These are phyloP conservation scores for Ophiocytium majus DNA, from an alignment of 352 stramenopile species.

Conservation along the genomic window DNA sequence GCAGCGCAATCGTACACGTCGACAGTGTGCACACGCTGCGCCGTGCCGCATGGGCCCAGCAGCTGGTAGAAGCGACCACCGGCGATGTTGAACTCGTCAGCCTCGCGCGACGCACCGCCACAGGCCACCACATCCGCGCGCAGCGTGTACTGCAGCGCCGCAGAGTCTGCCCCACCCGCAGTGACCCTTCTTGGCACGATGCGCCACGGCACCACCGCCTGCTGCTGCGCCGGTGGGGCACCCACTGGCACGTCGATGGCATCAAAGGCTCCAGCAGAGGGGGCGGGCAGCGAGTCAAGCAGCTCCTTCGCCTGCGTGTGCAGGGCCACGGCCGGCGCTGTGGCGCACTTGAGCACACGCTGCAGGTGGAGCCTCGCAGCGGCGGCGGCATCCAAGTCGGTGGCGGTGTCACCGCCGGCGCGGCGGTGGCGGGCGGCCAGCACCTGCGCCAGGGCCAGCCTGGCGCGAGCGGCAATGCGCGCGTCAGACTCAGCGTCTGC, in stretches of 20 bases:
- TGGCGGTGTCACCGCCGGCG: neutral
- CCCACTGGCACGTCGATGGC: neutral
- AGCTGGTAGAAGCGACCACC: neutral
- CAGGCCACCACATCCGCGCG: neutral
- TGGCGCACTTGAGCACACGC: neutral
- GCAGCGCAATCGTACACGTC: neutral
- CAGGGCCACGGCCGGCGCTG: neutral
- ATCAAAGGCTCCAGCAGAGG: neutral
- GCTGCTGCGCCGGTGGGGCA: too few relatives aligned
- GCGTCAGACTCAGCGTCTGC: neutral
- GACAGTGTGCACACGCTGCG: neutral
- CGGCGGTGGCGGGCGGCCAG: neutral
- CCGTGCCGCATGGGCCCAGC: neutral
- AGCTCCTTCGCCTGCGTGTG: neutral
- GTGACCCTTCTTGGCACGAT: neutral
- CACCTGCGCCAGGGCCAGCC: neutral
- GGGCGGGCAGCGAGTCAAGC: neutral
- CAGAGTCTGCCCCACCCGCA: too few relatives aligned
- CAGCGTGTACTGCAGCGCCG: neutral
- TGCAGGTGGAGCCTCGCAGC: neutral
- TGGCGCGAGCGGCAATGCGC: neutral
- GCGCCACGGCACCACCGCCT: neutral
- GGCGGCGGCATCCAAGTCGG: neutral
- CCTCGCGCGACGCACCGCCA: neutral
- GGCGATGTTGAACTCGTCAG: neutral